Percentiles rank a stretch among this genome's conserved stretches.
phyloP scores from a whole-genome alignment of 23 red algal species.

The Cyanidiococcus yangmingshanensis region DNA sequence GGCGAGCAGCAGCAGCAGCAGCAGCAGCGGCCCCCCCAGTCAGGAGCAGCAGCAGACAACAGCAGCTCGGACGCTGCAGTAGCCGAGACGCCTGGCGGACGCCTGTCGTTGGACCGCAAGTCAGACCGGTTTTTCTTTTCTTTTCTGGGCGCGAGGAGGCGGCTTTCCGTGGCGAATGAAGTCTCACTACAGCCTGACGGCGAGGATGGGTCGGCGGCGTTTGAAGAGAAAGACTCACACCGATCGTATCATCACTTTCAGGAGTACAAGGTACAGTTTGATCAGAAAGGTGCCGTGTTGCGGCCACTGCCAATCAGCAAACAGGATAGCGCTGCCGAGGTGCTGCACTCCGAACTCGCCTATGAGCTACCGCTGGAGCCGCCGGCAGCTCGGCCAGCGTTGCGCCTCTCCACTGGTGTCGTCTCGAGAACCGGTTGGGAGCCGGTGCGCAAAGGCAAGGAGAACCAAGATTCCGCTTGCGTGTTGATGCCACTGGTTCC shows the following conservation, averaged over 20 bases:
- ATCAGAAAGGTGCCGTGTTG: neutral
- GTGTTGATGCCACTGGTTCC: conserved; percentile 23
- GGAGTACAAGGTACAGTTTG: neutral
- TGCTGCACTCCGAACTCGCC: conserved; percentile 2
- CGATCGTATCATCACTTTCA: neutral
- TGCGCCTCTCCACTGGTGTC: conserved; percentile 48
- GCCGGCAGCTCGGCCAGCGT: conserved; percentile 37
- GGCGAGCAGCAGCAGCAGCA: neutral
- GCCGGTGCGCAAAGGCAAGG: conserved; percentile 54
- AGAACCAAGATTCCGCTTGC: conserved; percentile 51
- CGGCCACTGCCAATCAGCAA: conserved; percentile 7
- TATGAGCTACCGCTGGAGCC: conserved; percentile 27
- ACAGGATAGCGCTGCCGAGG: conserved; percentile 15
- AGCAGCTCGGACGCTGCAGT: neutral
- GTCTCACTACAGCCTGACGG: neutral
- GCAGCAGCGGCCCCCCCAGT: neutral
- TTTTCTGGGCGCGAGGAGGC: neutral
- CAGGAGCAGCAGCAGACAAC: neutral
- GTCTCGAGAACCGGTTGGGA: conserved; percentile 79
- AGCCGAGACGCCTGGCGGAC: neutral
- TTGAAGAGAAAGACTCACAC: neutral
- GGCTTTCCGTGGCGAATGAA: neutral
- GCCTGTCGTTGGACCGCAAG: conserved; percentile 2
- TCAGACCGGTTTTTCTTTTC: neutral
- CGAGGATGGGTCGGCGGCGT: neutral